Evolutionary conservation across 441 rosid genomes (phyloP).

Genomic region (Daphne laureola): DNA sequence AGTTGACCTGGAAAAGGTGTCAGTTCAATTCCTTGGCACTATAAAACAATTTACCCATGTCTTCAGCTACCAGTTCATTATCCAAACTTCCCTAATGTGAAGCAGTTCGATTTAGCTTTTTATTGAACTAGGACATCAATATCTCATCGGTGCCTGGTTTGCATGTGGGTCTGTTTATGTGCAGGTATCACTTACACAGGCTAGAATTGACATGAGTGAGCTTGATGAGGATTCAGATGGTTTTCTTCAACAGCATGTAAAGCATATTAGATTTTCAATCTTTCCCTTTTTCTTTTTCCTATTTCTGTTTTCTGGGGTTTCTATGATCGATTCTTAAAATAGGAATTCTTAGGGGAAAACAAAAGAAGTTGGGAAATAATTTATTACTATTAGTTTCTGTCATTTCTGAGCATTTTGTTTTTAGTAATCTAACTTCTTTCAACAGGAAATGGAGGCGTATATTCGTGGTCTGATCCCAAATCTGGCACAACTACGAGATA

Average conservation of each 20-base stretch:
- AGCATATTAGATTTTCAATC: constrained; percentile 10
- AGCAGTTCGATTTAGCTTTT: too few species aligned
- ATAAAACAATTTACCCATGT: too few species aligned
- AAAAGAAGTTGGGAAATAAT: too few species aligned
- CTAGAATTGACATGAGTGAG: constrained; percentile 99
- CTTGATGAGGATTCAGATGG: constrained; percentile 99
- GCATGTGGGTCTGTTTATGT: constrained; percentile 15
- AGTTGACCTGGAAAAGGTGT: too few species aligned
- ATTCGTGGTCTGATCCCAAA: constrained; percentile 94
- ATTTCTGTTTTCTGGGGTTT: too few species aligned
- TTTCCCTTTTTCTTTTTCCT: constrained; percentile 12
- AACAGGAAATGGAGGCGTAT: constrained; percentile 97
- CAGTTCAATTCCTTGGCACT: too few species aligned
- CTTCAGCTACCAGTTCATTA: too few species aligned
- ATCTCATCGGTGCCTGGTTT: too few species aligned
- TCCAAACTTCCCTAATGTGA: too few species aligned
- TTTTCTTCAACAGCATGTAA: constrained; percentile 83
- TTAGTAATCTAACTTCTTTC: constrained; percentile 7
- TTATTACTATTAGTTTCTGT: too few species aligned
- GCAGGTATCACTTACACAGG: constrained; percentile 99
- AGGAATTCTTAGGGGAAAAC: not conserved
- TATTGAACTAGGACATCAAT: too few species aligned
- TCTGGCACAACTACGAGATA: constrained; percentile 88
- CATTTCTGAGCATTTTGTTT: constrained; percentile 4
- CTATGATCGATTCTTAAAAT: not conserved